phyloP scores from a whole-genome alignment of 495 filamentous ascomycete species.

The Polyplosphaeria fusca region DNA sequence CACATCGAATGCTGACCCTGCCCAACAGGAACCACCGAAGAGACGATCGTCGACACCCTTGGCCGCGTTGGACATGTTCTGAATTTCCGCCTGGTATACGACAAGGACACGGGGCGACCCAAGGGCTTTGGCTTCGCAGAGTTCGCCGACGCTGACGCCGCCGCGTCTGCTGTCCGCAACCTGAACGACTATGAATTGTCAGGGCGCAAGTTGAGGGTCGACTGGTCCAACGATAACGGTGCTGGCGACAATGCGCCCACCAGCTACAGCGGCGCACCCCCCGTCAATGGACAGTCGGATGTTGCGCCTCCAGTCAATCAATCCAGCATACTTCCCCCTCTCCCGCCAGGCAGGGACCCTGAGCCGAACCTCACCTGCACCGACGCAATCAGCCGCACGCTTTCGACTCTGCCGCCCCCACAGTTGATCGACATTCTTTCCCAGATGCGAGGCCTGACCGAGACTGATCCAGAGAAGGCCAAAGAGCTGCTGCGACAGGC shows the following conservation, averaged over 20 bases:
- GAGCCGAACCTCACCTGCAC: conserved; percentile 76
- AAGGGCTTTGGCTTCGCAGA: conserved; percentile 98
- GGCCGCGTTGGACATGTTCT: conserved; percentile 80
- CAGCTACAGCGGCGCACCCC: conserved; percentile 46
- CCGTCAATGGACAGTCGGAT: conserved; percentile 42
- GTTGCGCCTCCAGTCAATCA: conserved; percentile 29
- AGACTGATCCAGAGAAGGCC: conserved; percentile 74
- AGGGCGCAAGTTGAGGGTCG: conserved; percentile 89
- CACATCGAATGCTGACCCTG: background rate
- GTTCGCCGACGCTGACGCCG: conserved; percentile 84
- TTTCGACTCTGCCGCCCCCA: conserved; percentile 76
- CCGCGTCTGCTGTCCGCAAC: conserved; percentile 91
- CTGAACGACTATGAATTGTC: conserved; percentile 95
- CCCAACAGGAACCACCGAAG: conserved; percentile 76
- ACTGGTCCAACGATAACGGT: conserved; percentile 88
- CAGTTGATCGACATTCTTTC: conserved; percentile 92
- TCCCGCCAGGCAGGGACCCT: conserved; percentile 80
- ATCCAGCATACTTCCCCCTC: conserved; percentile 59
- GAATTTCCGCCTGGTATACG: conserved; percentile 93
- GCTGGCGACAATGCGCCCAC: conserved; percentile 62
- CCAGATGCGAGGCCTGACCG: conserved; percentile 88
- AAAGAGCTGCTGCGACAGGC: conserved; percentile 84
- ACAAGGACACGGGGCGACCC: conserved; percentile 88
- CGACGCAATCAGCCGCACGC: conserved; percentile 86
- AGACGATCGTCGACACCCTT: conserved; percentile 89